Evolutionary conservation across 495 filamentous ascomycete species (phyloP).

Genomic region (Clavariopsis aquatica): DNA sequence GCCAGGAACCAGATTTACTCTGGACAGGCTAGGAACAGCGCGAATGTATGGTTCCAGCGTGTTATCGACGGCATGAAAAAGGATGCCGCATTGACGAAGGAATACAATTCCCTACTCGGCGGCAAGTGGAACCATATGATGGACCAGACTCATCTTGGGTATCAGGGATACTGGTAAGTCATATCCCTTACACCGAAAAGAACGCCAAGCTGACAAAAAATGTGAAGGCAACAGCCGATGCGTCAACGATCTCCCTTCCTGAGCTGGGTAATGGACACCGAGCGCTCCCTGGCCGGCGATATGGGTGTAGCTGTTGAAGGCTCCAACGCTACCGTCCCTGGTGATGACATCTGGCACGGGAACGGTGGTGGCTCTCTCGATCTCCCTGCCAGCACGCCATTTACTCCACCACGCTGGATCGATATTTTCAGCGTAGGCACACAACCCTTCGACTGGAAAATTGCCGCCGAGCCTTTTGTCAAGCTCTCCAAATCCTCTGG

Average conservation of each 20-base stretch:
- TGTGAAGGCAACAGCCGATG: conserved; percentile 68
- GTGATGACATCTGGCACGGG: conserved; percentile 65
- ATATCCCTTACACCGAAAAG: neutral
- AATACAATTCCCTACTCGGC: conserved; percentile 62
- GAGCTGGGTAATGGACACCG: conserved; percentile 57
- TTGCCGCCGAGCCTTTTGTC: conserved; percentile 59
- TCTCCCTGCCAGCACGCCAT: conserved; percentile 63
- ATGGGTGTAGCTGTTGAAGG: conserved; percentile 68
- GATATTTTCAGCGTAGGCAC: conserved; percentile 69
- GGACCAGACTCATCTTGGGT: conserved; percentile 59
- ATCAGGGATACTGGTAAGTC: conserved; percentile 48
- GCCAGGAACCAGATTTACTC: conserved; percentile 65
- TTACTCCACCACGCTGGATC: conserved; percentile 64
- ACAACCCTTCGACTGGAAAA: conserved; percentile 57
- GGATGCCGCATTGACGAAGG: conserved; percentile 61
- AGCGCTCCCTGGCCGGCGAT: conserved; percentile 60
- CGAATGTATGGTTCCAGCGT: conserved; percentile 62
- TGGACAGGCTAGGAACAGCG: conserved; percentile 63
- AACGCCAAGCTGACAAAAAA: neutral
- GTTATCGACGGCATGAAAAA: conserved; percentile 61
- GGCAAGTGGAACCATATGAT: conserved; percentile 78
- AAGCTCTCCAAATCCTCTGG: conserved; percentile 58
- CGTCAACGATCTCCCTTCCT: conserved; percentile 64
- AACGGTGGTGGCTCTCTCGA: conserved; percentile 54
- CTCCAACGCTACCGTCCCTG: conserved; percentile 63